Evolutionary conservation across 495 filamentous ascomycete genomes (phyloP).

Genomic region (Bacidia rubella): DNA sequence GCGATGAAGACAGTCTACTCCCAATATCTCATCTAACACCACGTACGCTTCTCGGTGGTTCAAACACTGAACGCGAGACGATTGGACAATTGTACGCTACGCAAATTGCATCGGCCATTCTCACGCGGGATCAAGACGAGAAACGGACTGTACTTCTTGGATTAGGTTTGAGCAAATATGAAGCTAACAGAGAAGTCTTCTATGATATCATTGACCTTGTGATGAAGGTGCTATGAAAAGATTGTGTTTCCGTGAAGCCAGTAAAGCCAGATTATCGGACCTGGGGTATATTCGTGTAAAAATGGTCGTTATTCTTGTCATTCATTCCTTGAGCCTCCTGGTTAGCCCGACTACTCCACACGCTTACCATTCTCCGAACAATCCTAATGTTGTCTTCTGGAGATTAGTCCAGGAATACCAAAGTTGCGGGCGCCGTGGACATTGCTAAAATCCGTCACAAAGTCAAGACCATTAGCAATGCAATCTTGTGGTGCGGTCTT

Average conservation of each 20-base stretch:
- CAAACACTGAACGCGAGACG: slow-evolving; percentile 63
- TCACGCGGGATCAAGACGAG: slow-evolving; percentile 59
- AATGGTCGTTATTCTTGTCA: too few species aligned
- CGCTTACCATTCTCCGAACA: too few species aligned
- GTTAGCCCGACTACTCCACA: too few species aligned
- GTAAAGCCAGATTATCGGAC: too few species aligned
- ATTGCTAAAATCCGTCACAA: neutral
- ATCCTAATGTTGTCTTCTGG: too few species aligned
- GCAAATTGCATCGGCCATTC: slow-evolving; percentile 71
- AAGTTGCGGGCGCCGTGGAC: neutral
- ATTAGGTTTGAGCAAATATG: slow-evolving; percentile 55
- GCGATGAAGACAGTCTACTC: slow-evolving; percentile 46
- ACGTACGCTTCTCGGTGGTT: slow-evolving; percentile 77
- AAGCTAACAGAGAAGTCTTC: slow-evolving; percentile 56
- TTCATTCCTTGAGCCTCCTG: too few species aligned
- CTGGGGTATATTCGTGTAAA: too few species aligned
- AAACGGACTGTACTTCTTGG: slow-evolving; percentile 69
- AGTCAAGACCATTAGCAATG: slow-evolving; percentile 1
- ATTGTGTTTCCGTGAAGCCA: neutral
- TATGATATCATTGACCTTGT: slow-evolving; percentile 74
- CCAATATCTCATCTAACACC: slow-evolving; percentile 73
- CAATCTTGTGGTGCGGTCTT: slow-evolving; percentile 1
- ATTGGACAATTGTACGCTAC: slow-evolving; percentile 77
- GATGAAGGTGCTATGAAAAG: slow-evolving; percentile 43
- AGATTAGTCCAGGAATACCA: neutral